Conservation (phyloP, 306 rosid genomes). For the Inga oerstediana region DNA sequence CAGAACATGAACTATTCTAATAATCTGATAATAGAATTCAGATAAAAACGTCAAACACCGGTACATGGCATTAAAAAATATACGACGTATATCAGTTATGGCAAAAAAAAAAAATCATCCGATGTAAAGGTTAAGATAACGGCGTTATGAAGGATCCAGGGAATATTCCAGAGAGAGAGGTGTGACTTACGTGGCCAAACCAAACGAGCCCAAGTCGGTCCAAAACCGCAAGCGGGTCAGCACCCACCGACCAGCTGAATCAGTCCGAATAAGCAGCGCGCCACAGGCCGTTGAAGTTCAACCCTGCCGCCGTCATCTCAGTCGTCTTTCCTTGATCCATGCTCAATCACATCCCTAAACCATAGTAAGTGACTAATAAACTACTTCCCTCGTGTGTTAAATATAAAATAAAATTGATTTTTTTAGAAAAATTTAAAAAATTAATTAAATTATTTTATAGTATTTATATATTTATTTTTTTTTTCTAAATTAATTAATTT, state of each 20-base stretch:
- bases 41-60: too few species aligned
- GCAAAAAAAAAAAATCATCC: too few species aligned
- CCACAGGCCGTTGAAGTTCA: neutral
- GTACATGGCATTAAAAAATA: too few species aligned
- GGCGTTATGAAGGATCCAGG: neutral
- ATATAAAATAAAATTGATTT: too few species aligned
- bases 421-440: too few species aligned
- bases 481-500: too few species aligned
- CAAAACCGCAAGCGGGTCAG: neutral
- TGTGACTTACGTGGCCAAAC: neutral
- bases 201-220: neutral
- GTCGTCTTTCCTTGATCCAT: neutral
- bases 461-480: too few species aligned
- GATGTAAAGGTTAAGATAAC: neutral
- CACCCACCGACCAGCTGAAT: constrained; percentile 11
- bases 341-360: neutral
- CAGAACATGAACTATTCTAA: too few species aligned
- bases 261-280: constrained; percentile 1
- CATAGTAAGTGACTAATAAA: neutral
- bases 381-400: rapidly evolving
- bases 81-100: too few species aligned
- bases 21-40: too few species aligned
- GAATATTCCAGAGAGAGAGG: neutral
- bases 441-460: too few species aligned
- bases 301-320: neutral